Evolutionary conservation across 1,139 yeast genomes (phyloP), one percentile per base, ranked within the genome.

Genomic region (Ogataea hybrid): DNA sequence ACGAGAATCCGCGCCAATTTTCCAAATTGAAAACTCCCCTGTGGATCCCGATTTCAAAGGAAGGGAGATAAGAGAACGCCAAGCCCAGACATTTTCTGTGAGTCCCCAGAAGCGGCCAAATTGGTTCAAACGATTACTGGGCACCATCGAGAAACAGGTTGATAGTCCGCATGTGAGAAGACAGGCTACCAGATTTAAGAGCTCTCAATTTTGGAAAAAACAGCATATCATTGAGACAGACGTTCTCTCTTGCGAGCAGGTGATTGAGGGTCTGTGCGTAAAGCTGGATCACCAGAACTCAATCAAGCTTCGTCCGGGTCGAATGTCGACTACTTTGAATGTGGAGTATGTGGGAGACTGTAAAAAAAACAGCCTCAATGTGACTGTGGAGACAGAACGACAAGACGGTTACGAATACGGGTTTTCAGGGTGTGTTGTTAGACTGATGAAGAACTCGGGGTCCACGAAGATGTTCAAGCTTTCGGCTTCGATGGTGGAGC

Each of bases 371-470:
- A 32, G 31, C n/a, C 30, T 48, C 22, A 35, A 22, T 8, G 41
- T 51, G 23, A 40, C 47, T 12, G 32, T 54, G 14, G 59, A 56
- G 23, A 35, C 50, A 5, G 52, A 53, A 23, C 57, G 53, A 23
- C 57, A 54, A 25, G 51, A 57, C 16, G 63, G 62, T 2, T 37
- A 43, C 11, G 61, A 58, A 29, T 58, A 42, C 42, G 64, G 63
- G n/a, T 60, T 60, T 38, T 54, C 59, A 6, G 64, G 64, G 2
- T 58, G 63, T 37, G 54, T 52, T 28, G 39, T 58, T 4, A 55
- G 51, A 17, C 29, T 60, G 17, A 25, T 39, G 6, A 57, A 52
- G 36, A 58, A 56, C 23, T 44, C 49, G 11, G 47, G 48, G 12
- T 40, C 46, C 17, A 29, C 32, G 10, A 47, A 47, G 10, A 39